phyloP scores from a whole-genome alignment of 345 rosid genomes.

The Psidium guajava region DNA sequence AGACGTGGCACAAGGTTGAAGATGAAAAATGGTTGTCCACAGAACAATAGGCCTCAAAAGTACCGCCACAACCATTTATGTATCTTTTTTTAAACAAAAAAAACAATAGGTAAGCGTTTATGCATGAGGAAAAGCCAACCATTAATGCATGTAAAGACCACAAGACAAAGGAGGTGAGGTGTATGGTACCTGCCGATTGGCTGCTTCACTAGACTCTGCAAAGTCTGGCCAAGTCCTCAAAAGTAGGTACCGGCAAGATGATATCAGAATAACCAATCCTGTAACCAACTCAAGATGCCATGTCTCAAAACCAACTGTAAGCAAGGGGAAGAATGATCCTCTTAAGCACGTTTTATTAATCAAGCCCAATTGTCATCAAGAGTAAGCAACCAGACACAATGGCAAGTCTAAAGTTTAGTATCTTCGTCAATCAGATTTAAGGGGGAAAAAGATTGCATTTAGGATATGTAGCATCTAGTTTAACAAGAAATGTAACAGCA shows the following conservation, averaged over 20 bases:
- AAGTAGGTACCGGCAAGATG: constrained; percentile 59
- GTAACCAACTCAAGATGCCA: constrained; percentile 74
- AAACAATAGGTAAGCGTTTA: background rate
- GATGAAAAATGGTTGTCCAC: background rate
- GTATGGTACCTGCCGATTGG: constrained; percentile 57
- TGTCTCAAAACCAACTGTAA: constrained; percentile 65
- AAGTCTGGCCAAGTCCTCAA: constrained; percentile 73
- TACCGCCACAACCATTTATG: background rate
- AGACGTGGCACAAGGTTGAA: background rate
- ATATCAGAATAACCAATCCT: constrained; percentile 57
- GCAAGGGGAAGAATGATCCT: constrained; percentile 1
- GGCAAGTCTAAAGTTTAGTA: background rate
- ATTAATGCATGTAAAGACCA: background rate
- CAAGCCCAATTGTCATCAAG: background rate
- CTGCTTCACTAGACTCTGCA: constrained; percentile 76
- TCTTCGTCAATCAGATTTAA: background rate
- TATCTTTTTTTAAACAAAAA: no score
- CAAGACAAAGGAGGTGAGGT: background rate
- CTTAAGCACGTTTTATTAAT: background rate
- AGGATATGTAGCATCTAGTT: background rate
- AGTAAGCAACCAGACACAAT: background rate
- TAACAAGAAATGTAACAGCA: background rate
- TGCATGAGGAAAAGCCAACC: background rate
- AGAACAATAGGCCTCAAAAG: background rate
- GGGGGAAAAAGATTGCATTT: background rate